Conservation (phyloP, 1,284 basidiomycete species). For the Leccinum solheimii region DNA sequence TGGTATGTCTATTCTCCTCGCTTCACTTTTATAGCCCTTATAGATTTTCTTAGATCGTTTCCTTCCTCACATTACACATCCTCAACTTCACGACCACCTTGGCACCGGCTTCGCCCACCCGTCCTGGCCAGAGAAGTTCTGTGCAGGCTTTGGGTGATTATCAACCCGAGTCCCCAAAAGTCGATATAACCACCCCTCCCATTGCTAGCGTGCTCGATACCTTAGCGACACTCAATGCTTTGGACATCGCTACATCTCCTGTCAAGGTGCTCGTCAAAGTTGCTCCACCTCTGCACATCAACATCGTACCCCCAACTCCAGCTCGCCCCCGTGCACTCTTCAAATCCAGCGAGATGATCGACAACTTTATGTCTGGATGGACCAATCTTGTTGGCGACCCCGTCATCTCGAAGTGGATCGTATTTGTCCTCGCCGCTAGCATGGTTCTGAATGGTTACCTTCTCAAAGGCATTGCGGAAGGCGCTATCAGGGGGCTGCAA, state of each 20-base stretch:
- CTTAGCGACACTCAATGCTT: conserved; percentile 46
- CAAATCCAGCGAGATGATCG: conserved; percentile 49
- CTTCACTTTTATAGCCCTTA: conserved; percentile 10
- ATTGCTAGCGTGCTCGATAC: conserved; percentile 60
- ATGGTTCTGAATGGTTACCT: conserved; percentile 94
- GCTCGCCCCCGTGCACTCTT: conserved; percentile 28
- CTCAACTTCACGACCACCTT: conserved; percentile 94
- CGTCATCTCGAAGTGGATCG: conserved; percentile 94
- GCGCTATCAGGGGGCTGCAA: conserved; percentile 42
- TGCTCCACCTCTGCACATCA: conserved; percentile 64
- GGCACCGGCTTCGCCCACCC: conserved; percentile 51
- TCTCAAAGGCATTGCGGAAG: conserved; percentile 74
- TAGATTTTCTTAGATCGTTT: conserved; percentile 56
- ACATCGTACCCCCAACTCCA: conserved; percentile 42
- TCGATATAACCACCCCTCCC: conserved; percentile 63
- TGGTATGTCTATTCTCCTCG: conserved; percentile 50
- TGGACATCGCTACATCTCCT: conserved; percentile 31
- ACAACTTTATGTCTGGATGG: conserved; percentile 94
- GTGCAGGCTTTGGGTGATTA: conserved; percentile 24
- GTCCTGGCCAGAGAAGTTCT: conserved; percentile 26
- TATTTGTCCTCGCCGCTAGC: conserved; percentile 83
- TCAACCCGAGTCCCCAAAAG: conserved; percentile 47
- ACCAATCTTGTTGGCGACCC: conserved; percentile 94
- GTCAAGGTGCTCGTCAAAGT: conserved; percentile 70
- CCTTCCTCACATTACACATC: conserved; percentile 87